A percentile compares a stretch with the other conserved stretches of the same genome.
Conservation (phyloP, 148 eudicot species). For the Oxyria digyna region DNA sequence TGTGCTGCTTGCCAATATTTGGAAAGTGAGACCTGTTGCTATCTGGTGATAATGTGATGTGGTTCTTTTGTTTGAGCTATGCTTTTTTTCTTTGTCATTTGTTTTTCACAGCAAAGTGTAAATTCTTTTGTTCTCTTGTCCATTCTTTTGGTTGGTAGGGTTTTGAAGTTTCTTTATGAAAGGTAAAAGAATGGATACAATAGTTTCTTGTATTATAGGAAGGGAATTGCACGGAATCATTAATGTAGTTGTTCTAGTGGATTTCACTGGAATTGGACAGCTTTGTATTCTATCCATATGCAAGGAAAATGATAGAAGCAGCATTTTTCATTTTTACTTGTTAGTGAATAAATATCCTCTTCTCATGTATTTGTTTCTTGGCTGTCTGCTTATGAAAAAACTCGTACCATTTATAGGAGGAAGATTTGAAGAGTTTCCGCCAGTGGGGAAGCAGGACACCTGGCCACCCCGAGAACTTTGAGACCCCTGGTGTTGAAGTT, state of each 20-base stretch:
- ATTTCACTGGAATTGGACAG: neutral
- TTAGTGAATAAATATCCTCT: neutral
- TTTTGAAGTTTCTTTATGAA: neutral
- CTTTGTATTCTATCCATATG: neutral
- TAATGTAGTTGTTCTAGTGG: neutral
- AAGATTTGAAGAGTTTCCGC: conserved; percentile 82
- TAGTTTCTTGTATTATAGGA: neutral
- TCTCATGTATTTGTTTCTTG: neutral
- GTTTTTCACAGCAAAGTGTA: neutral
- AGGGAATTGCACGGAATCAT: neutral
- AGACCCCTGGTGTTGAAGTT: conserved; percentile 97
- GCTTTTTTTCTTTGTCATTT: neutral
- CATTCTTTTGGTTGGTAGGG: neutral
- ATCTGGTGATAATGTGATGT: neutral
- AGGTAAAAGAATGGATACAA: neutral
- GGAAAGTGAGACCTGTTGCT: neutral
- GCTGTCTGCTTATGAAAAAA: conserved; percentile 1
- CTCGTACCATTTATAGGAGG: conserved; percentile 32
- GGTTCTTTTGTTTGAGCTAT: neutral
- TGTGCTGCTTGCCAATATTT: neutral
- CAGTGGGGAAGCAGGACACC: conserved; percentile 95
- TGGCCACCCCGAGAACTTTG: conserved; percentile 96
- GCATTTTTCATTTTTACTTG: neutral
- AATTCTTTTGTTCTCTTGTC: neutral
- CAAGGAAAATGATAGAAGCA: neutral